Conservation (phyloP, 129 eudicot species). For the Artemisia argyi region DNA sequence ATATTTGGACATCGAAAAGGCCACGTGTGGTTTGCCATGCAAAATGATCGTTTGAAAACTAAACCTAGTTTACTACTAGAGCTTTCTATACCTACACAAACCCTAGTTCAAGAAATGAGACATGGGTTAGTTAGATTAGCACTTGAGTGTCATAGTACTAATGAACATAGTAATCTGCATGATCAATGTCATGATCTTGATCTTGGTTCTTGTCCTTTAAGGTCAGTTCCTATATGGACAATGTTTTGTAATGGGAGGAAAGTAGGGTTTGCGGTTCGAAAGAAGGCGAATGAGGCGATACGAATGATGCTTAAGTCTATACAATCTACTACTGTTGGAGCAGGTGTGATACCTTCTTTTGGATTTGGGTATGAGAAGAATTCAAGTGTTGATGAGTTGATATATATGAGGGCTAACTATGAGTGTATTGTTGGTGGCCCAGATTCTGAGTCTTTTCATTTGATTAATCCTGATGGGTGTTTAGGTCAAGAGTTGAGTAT, state of each 20-base stretch:
- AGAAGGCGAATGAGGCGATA: slow-evolving; percentile 53
- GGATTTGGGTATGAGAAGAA: slow-evolving; percentile 35
- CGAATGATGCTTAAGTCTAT: slow-evolving; percentile 52
- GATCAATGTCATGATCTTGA: slow-evolving; percentile 39
- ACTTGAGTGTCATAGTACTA: slow-evolving; percentile 59
- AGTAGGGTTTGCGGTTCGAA: slow-evolving; percentile 75
- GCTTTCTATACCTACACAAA: slow-evolving; percentile 77
- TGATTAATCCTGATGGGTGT: slow-evolving; percentile 80
- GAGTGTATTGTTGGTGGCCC: slow-evolving; percentile 86
- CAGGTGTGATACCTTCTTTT: slow-evolving; percentile 74
- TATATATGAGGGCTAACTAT: slow-evolving; percentile 94
- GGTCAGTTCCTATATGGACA: slow-evolving; percentile 76
- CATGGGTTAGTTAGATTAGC: slow-evolving; percentile 76
- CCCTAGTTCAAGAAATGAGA: slow-evolving; percentile 73
- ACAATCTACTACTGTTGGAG: slow-evolving; percentile 78
- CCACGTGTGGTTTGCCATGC: slow-evolving; percentile 92
- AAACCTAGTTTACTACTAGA: slow-evolving; percentile 79
- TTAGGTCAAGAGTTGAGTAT: slow-evolving; percentile 88
- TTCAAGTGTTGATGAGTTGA: slow-evolving; percentile 45
- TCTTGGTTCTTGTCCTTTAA: slow-evolving; percentile 62
- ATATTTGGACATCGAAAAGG: slow-evolving; percentile 90
- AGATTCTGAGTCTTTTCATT: slow-evolving; percentile 84
- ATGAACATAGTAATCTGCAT: slow-evolving; percentile 34
- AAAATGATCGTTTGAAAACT: slow-evolving; percentile 58
- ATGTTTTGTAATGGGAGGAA: slow-evolving; percentile 80